Conservation (phyloP, 768 basidiomycete genomes). For the Boletus reticuloceps region DNA sequence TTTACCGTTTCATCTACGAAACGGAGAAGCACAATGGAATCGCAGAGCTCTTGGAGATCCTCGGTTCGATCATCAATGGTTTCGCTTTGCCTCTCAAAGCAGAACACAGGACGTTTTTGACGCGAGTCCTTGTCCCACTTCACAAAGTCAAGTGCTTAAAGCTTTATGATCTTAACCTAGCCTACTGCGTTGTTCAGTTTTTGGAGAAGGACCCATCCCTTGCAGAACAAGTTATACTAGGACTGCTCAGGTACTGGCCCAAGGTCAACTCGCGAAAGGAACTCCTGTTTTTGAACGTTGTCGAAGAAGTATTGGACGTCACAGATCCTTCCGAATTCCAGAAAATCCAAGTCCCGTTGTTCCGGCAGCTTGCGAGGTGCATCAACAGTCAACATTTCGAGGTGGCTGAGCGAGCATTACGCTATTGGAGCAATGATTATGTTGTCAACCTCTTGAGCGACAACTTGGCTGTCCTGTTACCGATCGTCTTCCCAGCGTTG, state of each 20-base stretch:
- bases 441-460: conserved; percentile 99
- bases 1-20: conserved; percentile 99
- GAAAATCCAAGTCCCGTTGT: conserved; percentile 90
- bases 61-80: conserved; percentile 99
- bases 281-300: conserved; percentile 99
- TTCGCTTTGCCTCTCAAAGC: conserved; percentile 98
- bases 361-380: conserved; percentile 92
- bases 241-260: conserved; percentile 97
- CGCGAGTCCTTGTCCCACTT: conserved; percentile 88
- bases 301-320: conserved; percentile 98
- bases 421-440: conserved; percentile 99
- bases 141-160: conserved; percentile 99
- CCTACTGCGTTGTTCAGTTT: conserved; percentile 99
- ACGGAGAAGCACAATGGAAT: conserved; percentile 99
- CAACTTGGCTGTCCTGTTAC: conserved; percentile 83
- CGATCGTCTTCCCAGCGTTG: conserved; percentile 95
- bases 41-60: conserved; percentile 94
- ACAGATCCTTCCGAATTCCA: conserved; percentile 95
- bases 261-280: conserved; percentile 99
- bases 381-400: conserved; percentile 99
- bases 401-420: conserved; percentile 92
- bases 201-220: conserved; percentile 91
- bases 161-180: conserved; percentile 97
- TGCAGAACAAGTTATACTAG: conserved; percentile 94
- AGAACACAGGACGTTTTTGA: conserved; percentile 97